phyloP scores from a whole-genome alignment of 108 stramenopile genomes.

The Nitzschia sp. region DNA sequence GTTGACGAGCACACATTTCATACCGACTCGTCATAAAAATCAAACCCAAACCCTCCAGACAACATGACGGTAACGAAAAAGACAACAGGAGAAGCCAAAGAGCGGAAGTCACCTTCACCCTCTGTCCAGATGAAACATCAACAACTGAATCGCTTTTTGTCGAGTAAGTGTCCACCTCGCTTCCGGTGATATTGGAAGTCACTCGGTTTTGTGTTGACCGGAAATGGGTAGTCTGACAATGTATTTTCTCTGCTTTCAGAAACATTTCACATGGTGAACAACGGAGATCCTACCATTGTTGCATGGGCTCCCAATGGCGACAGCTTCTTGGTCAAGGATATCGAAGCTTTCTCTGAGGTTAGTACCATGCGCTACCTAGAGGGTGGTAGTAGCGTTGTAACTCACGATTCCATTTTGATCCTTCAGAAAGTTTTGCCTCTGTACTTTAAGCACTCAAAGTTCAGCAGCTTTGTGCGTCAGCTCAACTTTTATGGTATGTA shows the following conservation, averaged over 20 bases:
- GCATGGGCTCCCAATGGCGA: slow-evolving; percentile 51
- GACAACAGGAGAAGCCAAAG: neutral
- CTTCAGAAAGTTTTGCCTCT: slow-evolving; percentile 60
- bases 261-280: slow-evolving; percentile 64
- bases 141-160: slow-evolving; percentile 19
- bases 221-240: neutral
- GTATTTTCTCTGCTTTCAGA: neutral
- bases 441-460: slow-evolving; percentile 90
- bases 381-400: neutral
- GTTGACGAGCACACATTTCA: too few species aligned
- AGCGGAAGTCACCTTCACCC: neutral
- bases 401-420: neutral
- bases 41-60: too few species aligned
- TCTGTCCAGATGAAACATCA: slow-evolving; percentile 2
- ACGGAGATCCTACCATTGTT: slow-evolving; percentile 43
- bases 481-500: slow-evolving; percentile 79
- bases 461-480: slow-evolving; percentile 82
- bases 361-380: neutral
- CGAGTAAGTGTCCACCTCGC: slow-evolving; percentile 10
- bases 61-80: neutral
- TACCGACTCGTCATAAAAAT: too few species aligned
- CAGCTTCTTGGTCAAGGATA: slow-evolving; percentile 61
- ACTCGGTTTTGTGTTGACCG: neutral
- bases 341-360: slow-evolving; percentile 42
- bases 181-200: neutral